Evolutionary conservation across 257 asterid genomes (phyloP).

Genomic region (Cordia subcordata): DNA sequence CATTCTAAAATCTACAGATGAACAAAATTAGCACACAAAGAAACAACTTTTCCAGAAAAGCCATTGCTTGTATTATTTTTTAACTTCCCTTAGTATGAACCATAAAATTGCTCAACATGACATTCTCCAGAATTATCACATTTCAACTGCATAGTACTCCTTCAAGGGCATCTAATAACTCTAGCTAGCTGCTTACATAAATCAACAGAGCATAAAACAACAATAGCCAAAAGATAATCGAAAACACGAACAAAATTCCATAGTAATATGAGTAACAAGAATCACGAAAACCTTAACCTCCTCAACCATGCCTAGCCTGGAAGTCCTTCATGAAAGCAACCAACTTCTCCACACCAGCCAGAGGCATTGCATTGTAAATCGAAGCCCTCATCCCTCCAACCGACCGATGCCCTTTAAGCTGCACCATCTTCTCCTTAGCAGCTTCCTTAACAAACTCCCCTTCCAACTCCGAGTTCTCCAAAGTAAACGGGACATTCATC

Average conservation of each 20-base stretch:
- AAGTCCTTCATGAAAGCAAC: conserved; percentile 95
- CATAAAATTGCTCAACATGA: no score
- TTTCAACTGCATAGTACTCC: no score
- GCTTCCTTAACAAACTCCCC: conserved; percentile 88
- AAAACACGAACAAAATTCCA: not conserved
- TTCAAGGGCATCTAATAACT: no score
- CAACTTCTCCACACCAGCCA: conserved; percentile 84
- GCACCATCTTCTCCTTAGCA: conserved; percentile 92
- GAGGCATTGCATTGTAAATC: conserved; percentile 93
- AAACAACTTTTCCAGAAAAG: no score
- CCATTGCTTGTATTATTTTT: no score
- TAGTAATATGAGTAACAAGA: not conserved
- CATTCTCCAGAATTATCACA: no score
- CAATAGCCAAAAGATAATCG: not conserved
- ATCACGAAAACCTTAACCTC: not conserved
- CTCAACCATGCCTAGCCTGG: conserved; percentile 71
- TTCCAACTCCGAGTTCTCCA: conserved; percentile 78
- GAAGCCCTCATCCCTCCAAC: conserved; percentile 99
- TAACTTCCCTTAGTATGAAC: no score
- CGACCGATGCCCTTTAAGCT: conserved; percentile 91
- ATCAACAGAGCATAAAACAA: not conserved
- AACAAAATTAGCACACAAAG: no score
- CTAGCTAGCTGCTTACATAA: not conserved
- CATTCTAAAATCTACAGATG: no score
- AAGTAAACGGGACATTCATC: conserved; percentile 93